Percentiles rank a stretch among this genome's conserved stretches.
Conservation (phyloP, 306 rosid genomes). For the Ochetophila trinervis region DNA sequence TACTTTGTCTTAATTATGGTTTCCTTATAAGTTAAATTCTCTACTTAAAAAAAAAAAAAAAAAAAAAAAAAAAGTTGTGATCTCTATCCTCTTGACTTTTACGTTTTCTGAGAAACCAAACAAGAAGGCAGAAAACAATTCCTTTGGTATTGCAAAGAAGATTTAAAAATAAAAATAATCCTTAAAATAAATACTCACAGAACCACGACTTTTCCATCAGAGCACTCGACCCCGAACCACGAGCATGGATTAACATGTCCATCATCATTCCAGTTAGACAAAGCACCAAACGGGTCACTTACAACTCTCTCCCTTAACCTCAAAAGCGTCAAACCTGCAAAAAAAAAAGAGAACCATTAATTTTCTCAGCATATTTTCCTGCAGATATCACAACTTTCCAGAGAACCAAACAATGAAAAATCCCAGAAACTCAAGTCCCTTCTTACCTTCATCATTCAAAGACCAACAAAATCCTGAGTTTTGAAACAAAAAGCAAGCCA, state of each 20-base stretch:
- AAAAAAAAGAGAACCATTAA: conserved; percentile 13
- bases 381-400: conserved; percentile 9
- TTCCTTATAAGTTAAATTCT: no score
- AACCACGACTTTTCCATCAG: conserved; percentile 59
- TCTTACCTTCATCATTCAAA: conserved; percentile 75
- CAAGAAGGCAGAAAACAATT: background rate
- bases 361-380: conserved; percentile 12
- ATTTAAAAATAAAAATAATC: background rate
- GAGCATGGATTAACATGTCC: conserved; percentile 54
- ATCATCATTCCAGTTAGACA: conserved; percentile 68
- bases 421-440: background rate
- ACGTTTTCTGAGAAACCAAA: background rate
- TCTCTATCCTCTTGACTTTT: background rate
- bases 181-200: conserved; percentile 61
- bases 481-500: conserved; percentile 40
- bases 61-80: background rate
- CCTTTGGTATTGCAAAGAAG: background rate
- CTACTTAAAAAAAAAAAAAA: no score
- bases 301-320: conserved; percentile 59
- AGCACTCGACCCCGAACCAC: conserved; percentile 87
- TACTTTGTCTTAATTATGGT: no score
- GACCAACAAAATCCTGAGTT: conserved; percentile 55
- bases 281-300: conserved; percentile 75
- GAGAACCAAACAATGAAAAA: conserved; percentile 14
- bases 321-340: conserved; percentile 77